Percentiles rank a stretch among this genome's conserved stretches.
Conservation (phyloP, 768 basidiomycete species). For the Tremella mesenterica region DNA sequence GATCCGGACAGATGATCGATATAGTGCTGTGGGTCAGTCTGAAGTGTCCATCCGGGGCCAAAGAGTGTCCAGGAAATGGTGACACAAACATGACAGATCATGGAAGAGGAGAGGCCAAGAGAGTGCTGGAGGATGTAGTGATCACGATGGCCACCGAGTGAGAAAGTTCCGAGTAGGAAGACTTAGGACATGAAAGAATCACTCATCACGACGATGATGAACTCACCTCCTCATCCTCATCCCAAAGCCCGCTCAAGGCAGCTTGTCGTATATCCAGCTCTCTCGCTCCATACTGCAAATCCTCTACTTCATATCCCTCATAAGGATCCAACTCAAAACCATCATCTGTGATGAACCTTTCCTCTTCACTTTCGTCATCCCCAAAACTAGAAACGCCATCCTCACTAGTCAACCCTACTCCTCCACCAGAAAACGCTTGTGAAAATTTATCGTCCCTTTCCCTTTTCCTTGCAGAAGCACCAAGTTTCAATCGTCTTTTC, state of each 20-base stretch:
- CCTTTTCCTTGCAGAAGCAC: conserved; percentile 25
- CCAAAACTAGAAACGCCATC: conserved; percentile 13
- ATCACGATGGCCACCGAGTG: too few species aligned
- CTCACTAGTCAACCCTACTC: background rate
- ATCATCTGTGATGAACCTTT: background rate
- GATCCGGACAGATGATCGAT: conserved; percentile 36
- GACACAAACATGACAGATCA: too few species aligned
- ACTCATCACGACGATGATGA: background rate
- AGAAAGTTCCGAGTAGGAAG: too few species aligned
- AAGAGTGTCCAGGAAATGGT: too few species aligned
- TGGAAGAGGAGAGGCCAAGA: too few species aligned
- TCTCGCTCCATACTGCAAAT: conserved; percentile 35
- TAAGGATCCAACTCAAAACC: conserved; percentile 15
- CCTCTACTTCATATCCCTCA: conserved; percentile 37
- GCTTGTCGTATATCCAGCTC: conserved; percentile 21
- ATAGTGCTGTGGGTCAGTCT: conserved; percentile 17
- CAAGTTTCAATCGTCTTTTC: conserved; percentile 24
- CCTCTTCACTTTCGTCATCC: conserved; percentile 17
- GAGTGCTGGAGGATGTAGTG: too few species aligned
- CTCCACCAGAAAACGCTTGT: background rate
- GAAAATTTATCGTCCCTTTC: conserved; percentile 33
- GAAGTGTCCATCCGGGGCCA: too few species aligned
- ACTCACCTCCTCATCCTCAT: conserved; percentile 31
- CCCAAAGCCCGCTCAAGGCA: conserved; percentile 15
- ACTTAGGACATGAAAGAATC: too few species aligned